A percentile compares a stretch with the other conserved stretches of the same genome.
phyloP scores from a whole-genome alignment of 768 basidiomycete genomes.

The Trametes sanguinea region DNA sequence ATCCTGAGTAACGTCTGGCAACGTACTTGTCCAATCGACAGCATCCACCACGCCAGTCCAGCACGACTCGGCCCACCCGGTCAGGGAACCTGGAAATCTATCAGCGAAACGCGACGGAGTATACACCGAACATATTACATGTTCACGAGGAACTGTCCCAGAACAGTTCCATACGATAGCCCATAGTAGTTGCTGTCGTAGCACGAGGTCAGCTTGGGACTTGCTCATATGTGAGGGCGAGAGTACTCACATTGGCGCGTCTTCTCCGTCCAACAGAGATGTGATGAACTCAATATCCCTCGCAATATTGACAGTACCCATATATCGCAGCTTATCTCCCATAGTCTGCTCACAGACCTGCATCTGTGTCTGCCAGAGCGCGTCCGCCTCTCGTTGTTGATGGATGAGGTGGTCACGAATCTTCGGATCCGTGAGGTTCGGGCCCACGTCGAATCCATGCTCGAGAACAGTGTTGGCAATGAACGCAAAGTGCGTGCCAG shows the following conservation, averaged over 20 bases:
- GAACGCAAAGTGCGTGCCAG: constrained; percentile 28
- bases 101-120: background rate
- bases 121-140: constrained; percentile 25
- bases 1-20: background rate
- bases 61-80: constrained; percentile 33
- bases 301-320: constrained; percentile 36
- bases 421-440: constrained; percentile 30
- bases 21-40: constrained; percentile 30
- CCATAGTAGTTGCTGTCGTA: constrained; percentile 33
- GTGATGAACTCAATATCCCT: constrained; percentile 36
- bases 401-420: constrained; percentile 26
- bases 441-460: constrained; percentile 29
- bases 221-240: background rate
- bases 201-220: background rate
- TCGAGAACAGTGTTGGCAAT: constrained; percentile 31
- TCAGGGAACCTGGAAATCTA: constrained; percentile 31
- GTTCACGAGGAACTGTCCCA: constrained; percentile 37
- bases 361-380: constrained; percentile 28
- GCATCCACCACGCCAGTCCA: constrained; percentile 39
- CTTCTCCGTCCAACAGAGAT: constrained; percentile 31
- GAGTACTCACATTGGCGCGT: constrained; percentile 29
- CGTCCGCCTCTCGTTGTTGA: constrained; percentile 28
- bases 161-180: constrained; percentile 35
- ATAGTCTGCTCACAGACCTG: constrained; percentile 31
- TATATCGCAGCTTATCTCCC: constrained; percentile 33